phyloP scores from a whole-genome alignment of 768 basidiomycete species.

The Amanita inopinata region DNA sequence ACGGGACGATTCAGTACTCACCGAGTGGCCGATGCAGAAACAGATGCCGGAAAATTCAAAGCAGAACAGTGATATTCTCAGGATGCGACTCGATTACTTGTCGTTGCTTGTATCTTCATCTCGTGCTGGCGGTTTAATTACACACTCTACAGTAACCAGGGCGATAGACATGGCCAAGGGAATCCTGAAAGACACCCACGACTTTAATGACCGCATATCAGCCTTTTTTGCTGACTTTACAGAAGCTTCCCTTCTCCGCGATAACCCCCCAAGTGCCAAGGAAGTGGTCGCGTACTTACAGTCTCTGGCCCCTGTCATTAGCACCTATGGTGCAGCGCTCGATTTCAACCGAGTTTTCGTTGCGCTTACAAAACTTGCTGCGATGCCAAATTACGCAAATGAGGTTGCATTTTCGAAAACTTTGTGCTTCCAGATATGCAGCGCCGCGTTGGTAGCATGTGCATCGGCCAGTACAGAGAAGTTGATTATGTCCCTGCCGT shows the following conservation, averaged over 20 bases:
- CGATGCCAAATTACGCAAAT: constrained; percentile 37
- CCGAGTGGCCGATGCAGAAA: constrained; percentile 23
- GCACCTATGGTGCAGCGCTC: constrained; percentile 33
- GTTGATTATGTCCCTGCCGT: constrained; percentile 28
- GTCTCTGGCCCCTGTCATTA: constrained; percentile 47
- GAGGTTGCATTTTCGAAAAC: constrained; percentile 40
- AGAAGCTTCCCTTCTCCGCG: constrained; percentile 37
- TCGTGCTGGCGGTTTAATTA: constrained; percentile 38
- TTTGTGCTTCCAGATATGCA: constrained; percentile 36
- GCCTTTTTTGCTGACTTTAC: constrained; percentile 46
- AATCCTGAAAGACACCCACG: constrained; percentile 43
- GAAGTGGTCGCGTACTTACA: constrained; percentile 41
- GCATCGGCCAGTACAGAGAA: constrained; percentile 34
- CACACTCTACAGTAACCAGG: constrained; percentile 30
- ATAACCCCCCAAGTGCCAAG: constrained; percentile 34
- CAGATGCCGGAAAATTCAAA: constrained; percentile 32
- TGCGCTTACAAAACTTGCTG: constrained; percentile 34
- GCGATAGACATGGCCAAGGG: constrained; percentile 46
- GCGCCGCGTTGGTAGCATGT: constrained; percentile 37
- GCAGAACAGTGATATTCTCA: constrained; percentile 40
- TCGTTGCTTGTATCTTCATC: constrained; percentile 40
- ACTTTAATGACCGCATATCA: constrained; percentile 31
- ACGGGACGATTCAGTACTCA: constrained; percentile 13
- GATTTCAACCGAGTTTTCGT: constrained; percentile 54
- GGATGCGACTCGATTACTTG: constrained; percentile 61